Evolutionary conservation across 2,329 filamentous ascomycete species (phyloP), one percentile per base, ranked within the genome.

Genomic region (Sarocladiaceae sp.): DNA sequence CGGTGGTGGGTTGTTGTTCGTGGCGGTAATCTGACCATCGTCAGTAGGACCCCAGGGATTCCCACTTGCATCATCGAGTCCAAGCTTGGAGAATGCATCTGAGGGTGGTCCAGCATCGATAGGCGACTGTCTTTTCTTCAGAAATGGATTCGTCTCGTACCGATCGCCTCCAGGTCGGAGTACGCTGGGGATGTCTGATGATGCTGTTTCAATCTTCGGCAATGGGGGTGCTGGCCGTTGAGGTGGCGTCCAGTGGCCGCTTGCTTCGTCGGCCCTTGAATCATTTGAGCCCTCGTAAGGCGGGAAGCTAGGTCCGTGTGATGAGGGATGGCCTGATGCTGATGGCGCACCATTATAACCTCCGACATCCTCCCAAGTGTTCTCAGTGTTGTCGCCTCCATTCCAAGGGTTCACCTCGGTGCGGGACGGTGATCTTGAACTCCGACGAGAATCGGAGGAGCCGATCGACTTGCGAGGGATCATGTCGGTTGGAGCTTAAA

Each of bases 81-180:
- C 31, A 34, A 50, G 39, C 23, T 35, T 44, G 4, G 37, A 21
- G 11, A 50, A 32, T 10, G 32, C 26, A 11, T 47, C 45, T 6
- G 48, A 44, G 12, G 48, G 45, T 5, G 47, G 34, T 11, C 15
- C 21, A 24, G 26, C 3, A 12, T 33, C 15, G 19, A 11, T 12
- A n/a, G 42, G 35, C 13, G 47, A 29, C 4, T 29, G 26, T 35
- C 37, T 42, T n/a, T 44, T 44, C 15, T 41, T 44, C 23, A 47
- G 19, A 24, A 50, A 50, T 1, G 48, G 48, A 26, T 50, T 50
- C 20, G 48, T 50, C 33, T 50, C 31, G n/a, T 37, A 19, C 33
- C 20, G 4, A 5, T 32, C 35, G 11, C 33, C 45, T 4, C 48
- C 48, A 18, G 48, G 48, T 31, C 42, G 35, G 9, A 49, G 35